phyloP scores from a whole-genome alignment of 2,329 filamentous ascomycete species.

The Fusarium heterosporum region DNA sequence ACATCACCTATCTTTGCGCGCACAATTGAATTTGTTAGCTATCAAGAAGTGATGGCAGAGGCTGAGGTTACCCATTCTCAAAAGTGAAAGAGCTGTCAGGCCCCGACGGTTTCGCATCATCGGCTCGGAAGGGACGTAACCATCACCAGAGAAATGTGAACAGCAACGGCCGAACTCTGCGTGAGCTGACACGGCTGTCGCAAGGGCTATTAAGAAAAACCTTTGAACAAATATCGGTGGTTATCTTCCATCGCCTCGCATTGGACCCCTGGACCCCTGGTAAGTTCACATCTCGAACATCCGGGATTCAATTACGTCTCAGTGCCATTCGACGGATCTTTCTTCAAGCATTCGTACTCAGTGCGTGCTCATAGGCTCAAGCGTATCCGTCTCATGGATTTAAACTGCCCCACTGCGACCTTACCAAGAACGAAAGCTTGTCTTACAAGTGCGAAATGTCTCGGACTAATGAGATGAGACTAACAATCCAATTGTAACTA shows the following conservation, averaged over 20 bases:
- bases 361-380: not conserved
- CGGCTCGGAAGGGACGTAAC: slow-evolving; percentile 2
- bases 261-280: not conserved
- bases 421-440: slow-evolving; percentile 5
- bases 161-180: not conserved
- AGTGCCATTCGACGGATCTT: not conserved
- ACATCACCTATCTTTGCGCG: not conserved
- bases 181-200: no score
- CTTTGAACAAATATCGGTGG: not conserved
- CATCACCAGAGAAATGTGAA: not conserved
- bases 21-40: not conserved
- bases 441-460: slow-evolving; percentile 17
- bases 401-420: slow-evolving; percentile 1
- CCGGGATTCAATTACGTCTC: slow-evolving; percentile 1
- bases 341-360: not conserved
- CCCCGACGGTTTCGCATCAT: slow-evolving; percentile 1
- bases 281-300: not conserved
- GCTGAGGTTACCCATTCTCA: not conserved
- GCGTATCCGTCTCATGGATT: slow-evolving; percentile 1
- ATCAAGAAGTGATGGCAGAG: not conserved
- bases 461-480: slow-evolving; percentile 6
- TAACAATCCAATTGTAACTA: not conserved
- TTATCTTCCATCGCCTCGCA: not conserved
- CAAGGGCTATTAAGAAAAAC: not conserved
- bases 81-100: slow-evolving; percentile 6